These are phyloP conservation scores for Trichosporon ovoides DNA, from an alignment of 1,284 basidiomycete genomes.

Conservation along the genomic window DNA sequence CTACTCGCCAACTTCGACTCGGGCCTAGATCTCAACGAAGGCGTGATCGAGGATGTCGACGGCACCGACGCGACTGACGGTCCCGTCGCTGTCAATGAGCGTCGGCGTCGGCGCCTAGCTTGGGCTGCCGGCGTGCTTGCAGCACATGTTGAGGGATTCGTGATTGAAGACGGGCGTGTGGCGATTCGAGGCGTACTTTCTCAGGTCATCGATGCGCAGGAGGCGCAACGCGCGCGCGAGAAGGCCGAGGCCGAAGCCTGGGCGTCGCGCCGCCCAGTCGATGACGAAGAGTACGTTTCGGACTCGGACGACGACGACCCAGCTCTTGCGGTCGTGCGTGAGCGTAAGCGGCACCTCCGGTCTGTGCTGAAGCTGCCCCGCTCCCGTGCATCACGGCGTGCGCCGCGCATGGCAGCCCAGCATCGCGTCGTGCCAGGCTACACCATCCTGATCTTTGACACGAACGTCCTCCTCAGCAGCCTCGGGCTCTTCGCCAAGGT, in stretches of 20 bases:
- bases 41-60: constrained; percentile 63
- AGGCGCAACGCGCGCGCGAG: constrained; percentile 52
- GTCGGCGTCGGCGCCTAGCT: constrained; percentile 68
- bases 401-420: not conserved
- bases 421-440: constrained; percentile 69
- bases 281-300: constrained; percentile 55
- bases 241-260: constrained; percentile 27
- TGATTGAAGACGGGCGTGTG: constrained; percentile 52
- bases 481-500: constrained; percentile 66
- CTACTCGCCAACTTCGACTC: constrained; percentile 59
- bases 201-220: constrained; percentile 66
- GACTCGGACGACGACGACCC: constrained; percentile 60
- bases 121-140: constrained; percentile 67
- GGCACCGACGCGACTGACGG: constrained; percentile 53
- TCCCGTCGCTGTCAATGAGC: constrained; percentile 43
- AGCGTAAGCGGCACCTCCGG: constrained; percentile 46
- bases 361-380: constrained; percentile 35
- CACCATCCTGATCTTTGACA: constrained; percentile 85
- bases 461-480: constrained; percentile 83
- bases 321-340: constrained; percentile 67
- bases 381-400: not conserved
- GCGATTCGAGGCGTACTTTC: constrained; percentile 62
- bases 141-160: constrained; percentile 69
- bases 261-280: constrained; percentile 33
- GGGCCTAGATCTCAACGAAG: constrained; percentile 57